Evolutionary conservation across 192 early-diverging fungal species (phyloP).

Genomic region (Entomortierella chlamydospora): DNA sequence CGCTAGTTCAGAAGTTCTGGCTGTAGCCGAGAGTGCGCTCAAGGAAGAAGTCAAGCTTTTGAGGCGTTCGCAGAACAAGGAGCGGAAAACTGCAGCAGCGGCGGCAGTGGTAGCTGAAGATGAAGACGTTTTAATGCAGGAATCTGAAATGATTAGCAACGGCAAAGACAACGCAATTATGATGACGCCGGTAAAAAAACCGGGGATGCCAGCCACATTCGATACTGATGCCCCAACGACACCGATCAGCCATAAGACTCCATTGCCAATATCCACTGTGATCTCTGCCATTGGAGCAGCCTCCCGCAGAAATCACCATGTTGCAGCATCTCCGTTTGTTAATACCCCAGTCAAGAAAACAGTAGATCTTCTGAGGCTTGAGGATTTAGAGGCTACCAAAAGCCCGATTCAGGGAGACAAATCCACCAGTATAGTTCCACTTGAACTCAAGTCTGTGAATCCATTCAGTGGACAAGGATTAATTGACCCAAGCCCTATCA

Average conservation of each 20-base stretch:
- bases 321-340: slow-evolving; percentile 22
- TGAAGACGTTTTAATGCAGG: not conserved
- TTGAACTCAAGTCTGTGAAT: not conserved
- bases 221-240: not conserved
- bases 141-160: not conserved
- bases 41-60: slow-evolving; percentile 21
- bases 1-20: slow-evolving; percentile 22
- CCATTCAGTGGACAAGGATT: not conserved
- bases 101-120: not conserved
- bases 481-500: not conserved
- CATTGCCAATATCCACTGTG: slow-evolving; percentile 42
- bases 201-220: not conserved
- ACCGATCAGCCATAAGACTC: slow-evolving; percentile 12
- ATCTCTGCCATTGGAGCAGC: slow-evolving; percentile 49
- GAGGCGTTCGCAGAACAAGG: slow-evolving; percentile 38
- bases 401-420: not conserved
- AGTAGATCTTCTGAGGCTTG: slow-evolving; percentile 6
- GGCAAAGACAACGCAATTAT: not conserved
- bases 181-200: slow-evolving; percentile 19
- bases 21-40: slow-evolving; percentile 35
- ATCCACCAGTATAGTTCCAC: not conserved
- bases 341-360: slow-evolving; percentile 33
- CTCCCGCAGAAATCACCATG: slow-evolving; percentile 27
- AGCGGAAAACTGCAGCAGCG: slow-evolving; percentile 8
- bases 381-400: slow-evolving; percentile 13